Evolutionary conservation across 2,329 filamentous ascomycete species (phyloP).

Genomic region (Parastagonospora avenae): DNA sequence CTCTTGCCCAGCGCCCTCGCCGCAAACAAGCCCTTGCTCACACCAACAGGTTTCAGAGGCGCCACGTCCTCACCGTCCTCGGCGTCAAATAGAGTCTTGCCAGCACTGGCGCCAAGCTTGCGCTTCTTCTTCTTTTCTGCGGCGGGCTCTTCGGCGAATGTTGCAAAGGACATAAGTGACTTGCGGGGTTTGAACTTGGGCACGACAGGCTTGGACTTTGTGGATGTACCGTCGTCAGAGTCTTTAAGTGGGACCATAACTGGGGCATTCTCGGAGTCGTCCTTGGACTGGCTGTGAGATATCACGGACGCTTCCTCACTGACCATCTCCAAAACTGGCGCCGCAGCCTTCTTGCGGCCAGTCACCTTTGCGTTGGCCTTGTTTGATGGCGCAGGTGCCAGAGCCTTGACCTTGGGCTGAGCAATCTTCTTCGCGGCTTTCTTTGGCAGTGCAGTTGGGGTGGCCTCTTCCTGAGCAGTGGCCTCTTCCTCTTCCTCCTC

Average conservation of each 20-base stretch:
- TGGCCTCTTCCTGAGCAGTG: slow-evolving; percentile 30
- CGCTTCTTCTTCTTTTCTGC: slow-evolving; percentile 63
- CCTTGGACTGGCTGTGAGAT: slow-evolving; percentile 36
- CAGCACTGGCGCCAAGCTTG: slow-evolving; percentile 67
- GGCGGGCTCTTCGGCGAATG: slow-evolving; percentile 48
- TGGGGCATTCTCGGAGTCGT: slow-evolving; percentile 46
- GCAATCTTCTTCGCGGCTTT: slow-evolving; percentile 33
- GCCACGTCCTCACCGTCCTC: slow-evolving; percentile 39
- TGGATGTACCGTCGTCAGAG: slow-evolving; percentile 30
- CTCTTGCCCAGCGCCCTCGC: slow-evolving; percentile 44
- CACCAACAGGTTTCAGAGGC: slow-evolving; percentile 38
- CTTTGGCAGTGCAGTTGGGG: slow-evolving; percentile 37
- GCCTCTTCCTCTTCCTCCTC: slow-evolving; percentile 36
- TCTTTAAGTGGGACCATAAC: slow-evolving; percentile 44
- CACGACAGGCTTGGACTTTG: slow-evolving; percentile 37
- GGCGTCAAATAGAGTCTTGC: slow-evolving; percentile 69
- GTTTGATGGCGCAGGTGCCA: slow-evolving; percentile 52
- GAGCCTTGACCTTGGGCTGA: slow-evolving; percentile 47
- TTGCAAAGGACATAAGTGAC: slow-evolving; percentile 53
- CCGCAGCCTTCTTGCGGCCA: slow-evolving; percentile 45
- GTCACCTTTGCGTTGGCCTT: slow-evolving; percentile 50
- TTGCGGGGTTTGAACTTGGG: slow-evolving; percentile 52
- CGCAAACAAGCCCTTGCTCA: slow-evolving; percentile 45
- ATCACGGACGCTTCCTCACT: slow-evolving; percentile 48
- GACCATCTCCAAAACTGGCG: slow-evolving; percentile 50